Conservation (phyloP, 306 rosid species). For the Ammopiptanthus mongolicus region DNA sequence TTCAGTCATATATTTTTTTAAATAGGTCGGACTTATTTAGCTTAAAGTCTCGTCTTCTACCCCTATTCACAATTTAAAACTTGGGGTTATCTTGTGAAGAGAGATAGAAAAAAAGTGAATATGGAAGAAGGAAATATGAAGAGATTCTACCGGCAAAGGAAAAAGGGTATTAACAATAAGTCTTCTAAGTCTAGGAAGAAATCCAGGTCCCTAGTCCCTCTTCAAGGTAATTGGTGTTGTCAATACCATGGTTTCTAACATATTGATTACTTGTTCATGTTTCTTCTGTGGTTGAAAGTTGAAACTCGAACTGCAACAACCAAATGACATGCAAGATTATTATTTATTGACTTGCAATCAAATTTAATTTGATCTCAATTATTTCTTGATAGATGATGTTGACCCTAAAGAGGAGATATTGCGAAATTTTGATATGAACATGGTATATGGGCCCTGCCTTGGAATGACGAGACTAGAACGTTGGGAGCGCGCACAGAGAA, state of each 20-base stretch:
- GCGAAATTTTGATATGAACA: neutral
- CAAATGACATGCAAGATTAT: neutral
- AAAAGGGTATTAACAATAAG: neutral
- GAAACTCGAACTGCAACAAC: neutral
- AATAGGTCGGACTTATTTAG: too few relatives aligned
- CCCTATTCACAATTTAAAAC: too few relatives aligned
- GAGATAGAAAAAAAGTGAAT: too few relatives aligned
- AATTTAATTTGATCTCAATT: neutral
- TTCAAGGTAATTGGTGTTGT: neutral
- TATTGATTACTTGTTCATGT: neutral
- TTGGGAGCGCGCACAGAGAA: neutral
- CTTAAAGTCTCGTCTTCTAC: too few relatives aligned
- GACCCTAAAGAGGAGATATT: neutral
- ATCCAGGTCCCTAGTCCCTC: neutral
- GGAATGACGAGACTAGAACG: conserved; percentile 1
- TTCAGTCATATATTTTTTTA: too few relatives aligned
- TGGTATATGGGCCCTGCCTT: neutral
- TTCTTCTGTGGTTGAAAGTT: neutral
- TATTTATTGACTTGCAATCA: neutral
- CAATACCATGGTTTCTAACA: too few relatives aligned
- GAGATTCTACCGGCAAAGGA: neutral
- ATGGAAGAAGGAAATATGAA: neutral
- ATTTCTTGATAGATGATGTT: neutral
- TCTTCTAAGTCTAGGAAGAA: neutral
- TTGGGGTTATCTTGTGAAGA: too few relatives aligned